Evolutionary conservation across 352 stramenopile species (phyloP).

Genomic region (Globisporangium abappressorium): DNA sequence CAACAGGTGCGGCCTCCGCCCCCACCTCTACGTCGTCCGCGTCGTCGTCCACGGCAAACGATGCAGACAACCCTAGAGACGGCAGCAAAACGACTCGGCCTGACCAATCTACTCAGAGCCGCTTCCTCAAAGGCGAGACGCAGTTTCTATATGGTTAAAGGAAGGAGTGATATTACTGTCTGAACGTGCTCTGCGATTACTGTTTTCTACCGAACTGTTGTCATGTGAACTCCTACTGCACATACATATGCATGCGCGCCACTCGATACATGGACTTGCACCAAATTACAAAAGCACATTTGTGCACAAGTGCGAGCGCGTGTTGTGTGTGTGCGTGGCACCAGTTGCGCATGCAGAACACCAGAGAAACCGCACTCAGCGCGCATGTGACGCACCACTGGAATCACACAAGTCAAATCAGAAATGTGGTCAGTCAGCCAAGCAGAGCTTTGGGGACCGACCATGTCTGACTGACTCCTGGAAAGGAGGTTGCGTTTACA

Average conservation of each 20-base stretch:
- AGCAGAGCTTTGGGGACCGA: too few species aligned
- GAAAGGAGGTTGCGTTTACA: background rate
- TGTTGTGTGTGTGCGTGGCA: too few species aligned
- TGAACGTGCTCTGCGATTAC: background rate
- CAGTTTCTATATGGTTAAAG: constrained; percentile 50
- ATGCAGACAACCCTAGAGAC: constrained; percentile 6
- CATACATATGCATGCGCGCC: background rate
- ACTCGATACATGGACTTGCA: too few species aligned
- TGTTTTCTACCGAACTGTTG: too few species aligned
- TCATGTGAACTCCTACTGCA: background rate
- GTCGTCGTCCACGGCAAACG: constrained; percentile 1
- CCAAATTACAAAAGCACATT: background rate
- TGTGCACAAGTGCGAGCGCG: background rate
- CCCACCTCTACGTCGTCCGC: background rate
- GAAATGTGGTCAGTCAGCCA: too few species aligned
- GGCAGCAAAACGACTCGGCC: constrained; percentile 1
- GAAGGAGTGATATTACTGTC: background rate
- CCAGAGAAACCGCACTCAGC: too few species aligned
- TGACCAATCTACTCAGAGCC: constrained; percentile 21
- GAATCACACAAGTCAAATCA: too few species aligned
- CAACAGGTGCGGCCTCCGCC: background rate
- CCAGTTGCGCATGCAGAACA: too few species aligned
- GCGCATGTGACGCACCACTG: too few species aligned
- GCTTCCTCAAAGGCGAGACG: constrained; percentile 43
- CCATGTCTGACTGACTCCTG: too few species aligned